phyloP scores from a whole-genome alignment of 106 monocot species.

The Hemerocallis citrina region DNA sequence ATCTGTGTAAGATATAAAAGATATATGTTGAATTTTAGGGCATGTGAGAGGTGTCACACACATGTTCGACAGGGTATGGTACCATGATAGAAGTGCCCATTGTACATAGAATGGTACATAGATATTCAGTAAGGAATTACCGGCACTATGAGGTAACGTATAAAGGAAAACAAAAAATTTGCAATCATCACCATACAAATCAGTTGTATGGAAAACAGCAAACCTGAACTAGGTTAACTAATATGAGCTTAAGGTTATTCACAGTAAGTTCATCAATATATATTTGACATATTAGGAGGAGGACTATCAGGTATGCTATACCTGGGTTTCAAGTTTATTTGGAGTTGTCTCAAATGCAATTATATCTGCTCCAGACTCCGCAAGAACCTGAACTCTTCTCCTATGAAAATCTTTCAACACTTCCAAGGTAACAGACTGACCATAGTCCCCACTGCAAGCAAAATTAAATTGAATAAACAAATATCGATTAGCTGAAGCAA shows the following conservation, averaged over 20 bases:
- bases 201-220: no score
- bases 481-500: background rate
- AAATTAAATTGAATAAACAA: background rate
- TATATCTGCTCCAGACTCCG: constrained; percentile 74
- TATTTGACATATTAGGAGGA: background rate
- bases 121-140: no score
- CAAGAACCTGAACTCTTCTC: constrained; percentile 76
- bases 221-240: background rate
- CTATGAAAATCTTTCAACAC: constrained; percentile 74
- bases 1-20: no score
- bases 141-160: no score
- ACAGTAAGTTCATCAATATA: background rate
- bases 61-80: no score
- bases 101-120: no score
- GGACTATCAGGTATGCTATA: background rate
- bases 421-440: constrained; percentile 44
- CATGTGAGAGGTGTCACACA: no score
- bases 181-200: no score
- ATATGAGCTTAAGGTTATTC: background rate
- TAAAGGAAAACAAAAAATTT: no score
- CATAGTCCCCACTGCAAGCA: constrained; percentile 76
- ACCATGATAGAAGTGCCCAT: no score
- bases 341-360: constrained; percentile 91
- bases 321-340: constrained; percentile 61
- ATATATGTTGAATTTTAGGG: no score